Evolutionary conservation across 108 stramenopile species (phyloP), one percentile per base, ranked within the genome.

Genomic region (Thalassiosira profunda): DNA sequence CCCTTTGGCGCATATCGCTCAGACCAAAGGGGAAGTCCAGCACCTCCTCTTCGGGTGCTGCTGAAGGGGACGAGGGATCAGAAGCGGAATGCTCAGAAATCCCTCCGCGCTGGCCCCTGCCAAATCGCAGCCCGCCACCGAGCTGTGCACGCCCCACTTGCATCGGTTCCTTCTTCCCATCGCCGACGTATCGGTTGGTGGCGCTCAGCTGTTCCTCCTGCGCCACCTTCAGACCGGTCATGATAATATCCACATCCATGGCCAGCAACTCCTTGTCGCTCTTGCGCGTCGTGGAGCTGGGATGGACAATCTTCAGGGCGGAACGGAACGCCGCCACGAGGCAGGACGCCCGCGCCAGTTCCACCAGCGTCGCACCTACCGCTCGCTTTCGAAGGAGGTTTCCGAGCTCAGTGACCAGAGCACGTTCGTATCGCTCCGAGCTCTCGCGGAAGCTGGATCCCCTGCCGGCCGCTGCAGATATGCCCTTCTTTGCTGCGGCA

Each of bases 171-270:
- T 93, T 91, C 42, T 63, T 77, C 42, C 90, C 91, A 29, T 86
- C 91, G n/a, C 55, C 56, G 0, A 90, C 85, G 65, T 92, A 84
- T 24, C 84, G 81, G 7, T 73, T 48, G 9, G 94, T 91, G 8
- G 86, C 90, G 64, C 85, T 87, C 44, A 95, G 79, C 58, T 93
- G 91, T 69, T 95, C 94, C 35, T 95, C 94, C 59, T 95, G 91
- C 7, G 94, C 88, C 2, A 95, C 85, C 58, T 95, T 95, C 26
- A 92, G 51, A 15, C 86, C 88, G 8, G 85, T 92, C 82, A 92
- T 87, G 29, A 92, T 75, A 48, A 95, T 92, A 61, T 95, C 90
- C 8, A 87, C 86, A 67, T 92, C 94, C 89, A 95, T 87, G 23
- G 94, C 89, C 24, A 95, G 51, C 8, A 91, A 41, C 44, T 93